A percentile compares a stretch with the other conserved stretches of the same genome.
These are phyloP conservation scores for Colletotrichum sansevieriae DNA, from an alignment of 2,329 filamentous ascomycete genomes.

Conservation along the genomic window DNA sequence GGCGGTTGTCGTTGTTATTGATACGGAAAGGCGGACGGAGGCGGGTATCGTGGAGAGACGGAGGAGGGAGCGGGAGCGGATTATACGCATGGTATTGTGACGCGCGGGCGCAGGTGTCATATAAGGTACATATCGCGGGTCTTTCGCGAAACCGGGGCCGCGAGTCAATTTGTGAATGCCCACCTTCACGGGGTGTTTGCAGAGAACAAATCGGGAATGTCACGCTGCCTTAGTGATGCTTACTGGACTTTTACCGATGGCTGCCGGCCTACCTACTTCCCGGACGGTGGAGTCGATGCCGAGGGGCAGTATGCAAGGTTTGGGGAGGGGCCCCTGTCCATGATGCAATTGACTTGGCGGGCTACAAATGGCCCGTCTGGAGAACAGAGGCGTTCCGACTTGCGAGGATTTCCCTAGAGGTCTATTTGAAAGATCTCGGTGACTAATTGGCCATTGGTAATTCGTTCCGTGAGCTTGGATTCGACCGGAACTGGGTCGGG, in stretches of 20 bases:
- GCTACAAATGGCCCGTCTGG: background rate
- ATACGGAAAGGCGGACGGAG: background rate
- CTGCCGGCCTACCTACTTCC: background rate
- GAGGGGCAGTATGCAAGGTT: slow-evolving; percentile 10
- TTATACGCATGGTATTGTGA: too few species aligned
- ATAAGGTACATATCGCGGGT: slow-evolving; percentile 7
- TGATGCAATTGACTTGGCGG: slow-evolving; percentile 36
- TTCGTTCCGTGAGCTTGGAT: slow-evolving; percentile 25
- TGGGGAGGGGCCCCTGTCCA: slow-evolving; percentile 23
- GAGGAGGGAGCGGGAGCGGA: background rate
- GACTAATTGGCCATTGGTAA: slow-evolving; percentile 11
- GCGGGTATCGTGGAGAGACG: slow-evolving; percentile 26
- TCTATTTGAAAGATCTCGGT: background rate
- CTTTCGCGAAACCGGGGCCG: slow-evolving; percentile 16
- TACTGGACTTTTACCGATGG: background rate
- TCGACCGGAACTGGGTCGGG: slow-evolving; percentile 13
- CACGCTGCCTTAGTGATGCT: slow-evolving; percentile 30
- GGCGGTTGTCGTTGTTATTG: background rate
- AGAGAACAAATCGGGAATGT: background rate
- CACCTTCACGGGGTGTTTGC: slow-evolving; percentile 12
- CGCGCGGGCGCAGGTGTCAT: background rate
- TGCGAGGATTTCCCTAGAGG: background rate
- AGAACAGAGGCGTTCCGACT: slow-evolving; percentile 2
- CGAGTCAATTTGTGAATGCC: slow-evolving; percentile 24
- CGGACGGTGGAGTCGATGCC: slow-evolving; percentile 35